These are phyloP conservation scores for Ophiosphaerella narmari DNA, from an alignment of 2,329 filamentous ascomycete species.

Conservation along the genomic window DNA sequence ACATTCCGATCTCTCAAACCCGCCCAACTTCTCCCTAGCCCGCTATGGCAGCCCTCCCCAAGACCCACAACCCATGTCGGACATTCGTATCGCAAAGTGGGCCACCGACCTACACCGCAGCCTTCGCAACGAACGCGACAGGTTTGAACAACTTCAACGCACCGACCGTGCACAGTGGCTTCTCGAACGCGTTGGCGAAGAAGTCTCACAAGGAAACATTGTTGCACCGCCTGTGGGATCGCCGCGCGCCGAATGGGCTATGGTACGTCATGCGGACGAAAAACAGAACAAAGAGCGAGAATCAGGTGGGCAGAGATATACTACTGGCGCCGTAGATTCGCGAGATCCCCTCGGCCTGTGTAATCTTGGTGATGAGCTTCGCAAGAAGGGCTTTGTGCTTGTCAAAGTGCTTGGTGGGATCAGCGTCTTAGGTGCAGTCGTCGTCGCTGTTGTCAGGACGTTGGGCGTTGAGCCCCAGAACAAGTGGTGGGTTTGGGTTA, in stretches of 20 bases:
- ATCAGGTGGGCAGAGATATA: conserved; percentile 23
- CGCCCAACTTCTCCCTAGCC: conserved; percentile 42
- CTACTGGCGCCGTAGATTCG: no score
- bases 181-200: conserved; percentile 68
- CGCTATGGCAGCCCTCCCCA: conserved; percentile 59
- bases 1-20: conserved; percentile 30
- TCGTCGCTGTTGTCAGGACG: conserved; percentile 53
- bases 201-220: conserved; percentile 54
- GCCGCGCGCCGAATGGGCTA: conserved; percentile 40
- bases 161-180: conserved; percentile 72
- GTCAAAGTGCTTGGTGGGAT: conserved; percentile 76
- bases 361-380: conserved; percentile 66
- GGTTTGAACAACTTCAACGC: conserved; percentile 65
- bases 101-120: conserved; percentile 79
- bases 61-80: conserved; percentile 64
- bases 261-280: conserved; percentile 31
- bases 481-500: conserved; percentile 35
- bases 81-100: conserved; percentile 80
- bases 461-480: conserved; percentile 38
- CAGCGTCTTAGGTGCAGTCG: conserved; percentile 73
- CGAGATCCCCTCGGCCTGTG: conserved; percentile 6
- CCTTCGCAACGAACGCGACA: conserved; percentile 71
- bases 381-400: conserved; percentile 66
- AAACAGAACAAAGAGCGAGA: conserved; percentile 28
- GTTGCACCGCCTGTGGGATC: conserved; percentile 29